Conservation (phyloP, 108 stramenopile genomes). For the Chaetoceros tenuissimus region DNA sequence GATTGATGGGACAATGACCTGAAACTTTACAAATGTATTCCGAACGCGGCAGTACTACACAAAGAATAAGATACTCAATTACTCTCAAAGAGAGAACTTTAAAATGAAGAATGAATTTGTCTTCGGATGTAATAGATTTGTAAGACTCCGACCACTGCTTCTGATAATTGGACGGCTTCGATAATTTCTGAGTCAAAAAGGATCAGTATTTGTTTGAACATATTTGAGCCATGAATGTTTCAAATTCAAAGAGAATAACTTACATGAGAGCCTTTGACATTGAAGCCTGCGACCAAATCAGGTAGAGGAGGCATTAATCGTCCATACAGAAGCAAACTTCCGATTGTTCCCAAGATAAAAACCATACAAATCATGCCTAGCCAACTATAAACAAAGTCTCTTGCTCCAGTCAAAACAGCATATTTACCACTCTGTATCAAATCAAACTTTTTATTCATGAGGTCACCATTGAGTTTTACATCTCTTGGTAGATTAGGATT, state of each 20-base stretch:
- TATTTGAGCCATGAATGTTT: no score
- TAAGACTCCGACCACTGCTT: constrained; percentile 55
- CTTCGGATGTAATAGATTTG: constrained; percentile 48
- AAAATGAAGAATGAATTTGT: constrained; percentile 50
- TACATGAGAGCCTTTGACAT: no score
- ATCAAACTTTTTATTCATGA: neutral
- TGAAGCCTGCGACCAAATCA: constrained; percentile 70
- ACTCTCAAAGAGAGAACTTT: constrained; percentile 35
- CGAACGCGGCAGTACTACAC: constrained; percentile 46
- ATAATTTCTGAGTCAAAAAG: no score
- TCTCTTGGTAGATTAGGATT: neutral
- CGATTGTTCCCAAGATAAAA: neutral
- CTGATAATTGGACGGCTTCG: constrained; percentile 15
- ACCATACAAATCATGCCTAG: neutral
- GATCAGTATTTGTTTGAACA: no score
- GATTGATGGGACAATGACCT: constrained; percentile 48
- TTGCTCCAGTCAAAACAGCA: neutral
- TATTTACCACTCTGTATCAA: neutral
- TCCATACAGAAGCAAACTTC: constrained; percentile 29
- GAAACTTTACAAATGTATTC: constrained; percentile 41
- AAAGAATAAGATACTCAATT: constrained; percentile 39
- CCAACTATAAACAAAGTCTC: neutral
- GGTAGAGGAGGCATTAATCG: constrained; percentile 57
- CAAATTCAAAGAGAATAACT: no score
- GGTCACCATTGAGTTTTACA: neutral